A percentile compares a stretch with the other conserved stretches of the same genome.
Evolutionary conservation across 306 rosid species (phyloP).

Genomic region (Vicia sativa): DNA sequence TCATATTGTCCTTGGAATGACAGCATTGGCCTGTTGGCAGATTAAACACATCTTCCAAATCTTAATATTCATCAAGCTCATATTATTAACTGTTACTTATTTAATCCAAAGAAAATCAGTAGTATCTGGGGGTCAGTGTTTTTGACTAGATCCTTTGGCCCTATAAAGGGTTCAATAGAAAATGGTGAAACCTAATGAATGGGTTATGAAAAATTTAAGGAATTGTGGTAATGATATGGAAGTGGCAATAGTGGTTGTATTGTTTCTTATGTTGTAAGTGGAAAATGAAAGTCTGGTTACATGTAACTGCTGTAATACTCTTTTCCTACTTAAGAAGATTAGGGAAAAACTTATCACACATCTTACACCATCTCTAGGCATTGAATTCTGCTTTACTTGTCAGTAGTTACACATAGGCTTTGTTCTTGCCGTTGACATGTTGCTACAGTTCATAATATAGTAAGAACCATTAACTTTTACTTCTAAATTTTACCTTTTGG

Average conservation of each 20-base stretch:
- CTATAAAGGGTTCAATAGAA: constrained; percentile 11
- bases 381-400: constrained; percentile 11
- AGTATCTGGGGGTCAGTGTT: constrained; percentile 22
- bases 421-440: no score
- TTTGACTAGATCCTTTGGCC: constrained; percentile 20
- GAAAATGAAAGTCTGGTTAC: constrained; percentile 20
- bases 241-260: neutral
- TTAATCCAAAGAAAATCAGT: constrained; percentile 16
- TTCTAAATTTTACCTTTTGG: constrained; percentile 28
- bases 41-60: constrained; percentile 26
- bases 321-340: constrained; percentile 22
- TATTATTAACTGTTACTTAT: neutral
- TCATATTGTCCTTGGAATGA: constrained; percentile 5
- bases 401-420: constrained; percentile 22
- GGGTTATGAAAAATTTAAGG: constrained; percentile 13
- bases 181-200: constrained; percentile 25
- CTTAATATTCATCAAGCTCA: constrained; percentile 15
- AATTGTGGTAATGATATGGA: constrained; percentile 21
- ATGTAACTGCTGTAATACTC: constrained; percentile 4
- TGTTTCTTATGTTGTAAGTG: constrained; percentile 22
- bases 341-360: constrained; percentile 13
- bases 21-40: constrained; percentile 29
- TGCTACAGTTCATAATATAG: constrained; percentile 25
- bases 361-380: constrained; percentile 13
- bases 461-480: constrained; percentile 11